Evolutionary conservation across 805 yeast species (phyloP).

Genomic region (Candida pseudoglaebosa): DNA sequence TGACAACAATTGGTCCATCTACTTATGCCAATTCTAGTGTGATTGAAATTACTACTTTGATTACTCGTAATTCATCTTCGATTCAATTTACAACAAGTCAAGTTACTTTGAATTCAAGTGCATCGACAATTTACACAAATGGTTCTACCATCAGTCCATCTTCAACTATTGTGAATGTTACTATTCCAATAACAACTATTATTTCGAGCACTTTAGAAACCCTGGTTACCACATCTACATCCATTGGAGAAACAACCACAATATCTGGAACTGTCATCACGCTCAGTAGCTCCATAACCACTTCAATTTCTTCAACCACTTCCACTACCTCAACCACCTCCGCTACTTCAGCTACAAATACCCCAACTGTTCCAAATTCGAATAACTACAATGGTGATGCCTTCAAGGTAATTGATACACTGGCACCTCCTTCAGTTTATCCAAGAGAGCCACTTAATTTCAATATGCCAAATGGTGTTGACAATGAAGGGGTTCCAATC

Average conservation of each 20-base stretch:
- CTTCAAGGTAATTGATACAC: slow-evolving; percentile 43
- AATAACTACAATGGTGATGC: slow-evolving; percentile 32
- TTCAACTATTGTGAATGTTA: not conserved
- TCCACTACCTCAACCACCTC: slow-evolving; percentile 7
- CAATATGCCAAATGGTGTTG: slow-evolving; percentile 44
- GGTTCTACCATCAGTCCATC: slow-evolving; percentile 1
- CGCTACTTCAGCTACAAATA: slow-evolving; percentile 3
- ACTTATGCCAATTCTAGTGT: slow-evolving; percentile 6
- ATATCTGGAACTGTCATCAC: slow-evolving; percentile 1
- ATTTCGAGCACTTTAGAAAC: not conserved
- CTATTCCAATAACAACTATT: slow-evolving; percentile 3
- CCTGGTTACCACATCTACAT: not conserved
- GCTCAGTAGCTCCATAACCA: not conserved
- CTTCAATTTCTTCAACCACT: slow-evolving; percentile 7
- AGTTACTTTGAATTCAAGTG: not conserved
- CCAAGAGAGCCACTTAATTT: slow-evolving; percentile 42
- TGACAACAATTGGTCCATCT: not conserved
- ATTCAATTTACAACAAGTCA: slow-evolving; percentile 5
- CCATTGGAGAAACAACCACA: not conserved
- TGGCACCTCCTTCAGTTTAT: slow-evolving; percentile 36
- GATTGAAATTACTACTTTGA: slow-evolving; percentile 2
- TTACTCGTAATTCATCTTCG: slow-evolving; percentile 1
- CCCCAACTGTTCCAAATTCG: not conserved
- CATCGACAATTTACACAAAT: not conserved
- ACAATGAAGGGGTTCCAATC: slow-evolving; percentile 38